phyloP scores from a whole-genome alignment of 169 alveolate species.

The Babesia bovis region DNA sequence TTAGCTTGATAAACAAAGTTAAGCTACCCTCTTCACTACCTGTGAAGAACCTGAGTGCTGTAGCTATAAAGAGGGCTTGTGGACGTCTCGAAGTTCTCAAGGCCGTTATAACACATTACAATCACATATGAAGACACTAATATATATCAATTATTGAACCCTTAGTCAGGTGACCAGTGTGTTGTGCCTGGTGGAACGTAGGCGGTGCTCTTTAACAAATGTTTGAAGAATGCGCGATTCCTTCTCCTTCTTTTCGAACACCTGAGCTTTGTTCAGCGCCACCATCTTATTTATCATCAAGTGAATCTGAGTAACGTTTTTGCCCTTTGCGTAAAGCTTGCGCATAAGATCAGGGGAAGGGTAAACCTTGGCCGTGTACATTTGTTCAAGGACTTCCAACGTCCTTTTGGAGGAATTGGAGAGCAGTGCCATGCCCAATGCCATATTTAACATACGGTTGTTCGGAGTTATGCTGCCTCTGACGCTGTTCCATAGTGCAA shows the following conservation, averaged over 20 bases:
- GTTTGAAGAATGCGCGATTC: conserved; percentile 72
- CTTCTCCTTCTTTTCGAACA: conserved; percentile 55
- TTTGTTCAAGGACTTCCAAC: conserved; percentile 67
- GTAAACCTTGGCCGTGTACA: conserved; percentile 71
- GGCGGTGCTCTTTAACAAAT: conserved; percentile 69
- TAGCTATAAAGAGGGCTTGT: neutral
- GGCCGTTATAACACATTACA: neutral
- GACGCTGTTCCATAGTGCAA: conserved; percentile 63
- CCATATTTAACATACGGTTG: conserved; percentile 53
- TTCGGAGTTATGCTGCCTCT: conserved; percentile 22
- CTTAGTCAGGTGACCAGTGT: neutral
- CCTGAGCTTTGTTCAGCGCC: conserved; percentile 67
- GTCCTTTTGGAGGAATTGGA: conserved; percentile 72
- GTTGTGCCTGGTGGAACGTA: neutral
- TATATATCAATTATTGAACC: neutral
- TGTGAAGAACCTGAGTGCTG: neutral
- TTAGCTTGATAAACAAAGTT: conserved; percentile 14
- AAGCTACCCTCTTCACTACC: neutral
- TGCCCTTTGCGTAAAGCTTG: conserved; percentile 77
- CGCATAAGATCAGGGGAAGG: conserved; percentile 79
- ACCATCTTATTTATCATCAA: conserved; percentile 61
- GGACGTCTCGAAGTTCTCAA: neutral
- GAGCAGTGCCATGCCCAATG: conserved; percentile 66
- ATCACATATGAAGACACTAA: neutral
- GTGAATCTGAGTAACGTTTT: conserved; percentile 79